These are phyloP conservation scores for Vigna unguiculata DNA, from an alignment of 306 rosid genomes.

Conservation along the genomic window DNA sequence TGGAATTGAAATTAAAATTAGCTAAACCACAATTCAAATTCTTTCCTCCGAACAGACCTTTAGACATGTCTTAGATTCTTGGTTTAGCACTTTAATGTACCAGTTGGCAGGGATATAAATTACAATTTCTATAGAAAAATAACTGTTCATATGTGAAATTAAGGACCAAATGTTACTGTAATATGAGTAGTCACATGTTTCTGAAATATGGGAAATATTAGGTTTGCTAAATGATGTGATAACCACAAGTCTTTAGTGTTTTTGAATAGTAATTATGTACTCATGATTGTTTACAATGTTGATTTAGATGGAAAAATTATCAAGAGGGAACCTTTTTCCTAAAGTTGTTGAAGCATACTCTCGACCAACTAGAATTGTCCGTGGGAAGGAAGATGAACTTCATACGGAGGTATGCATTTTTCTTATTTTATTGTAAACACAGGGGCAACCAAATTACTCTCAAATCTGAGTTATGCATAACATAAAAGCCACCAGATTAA, in stretches of 20 bases:
- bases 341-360: conserved; percentile 94
- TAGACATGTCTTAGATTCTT: too few species aligned
- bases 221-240: too few species aligned
- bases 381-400: conserved; percentile 75
- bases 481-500: conserved; percentile 19
- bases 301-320: conserved; percentile 84
- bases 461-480: conserved; percentile 21
- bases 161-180: background rate
- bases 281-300: conserved; percentile 44
- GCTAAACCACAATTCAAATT: too few species aligned
- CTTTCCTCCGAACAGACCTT: too few species aligned
- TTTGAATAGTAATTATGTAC: background rate
- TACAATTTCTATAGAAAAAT: background rate
- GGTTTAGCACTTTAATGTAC: too few species aligned
- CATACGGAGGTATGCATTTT: conserved; percentile 58
- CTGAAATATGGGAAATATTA: too few species aligned
- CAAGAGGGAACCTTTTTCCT: conserved; percentile 67
- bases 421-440: conserved; percentile 4
- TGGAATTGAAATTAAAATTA: too few species aligned
- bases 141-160: background rate
- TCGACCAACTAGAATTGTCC: conserved; percentile 92
- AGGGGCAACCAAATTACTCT: background rate
- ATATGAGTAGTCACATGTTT: too few species aligned
- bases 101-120: too few species aligned
- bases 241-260: background rate